Evolutionary conservation across 306 rosid species (phyloP).

Genomic region (Prunus armeniaca): DNA sequence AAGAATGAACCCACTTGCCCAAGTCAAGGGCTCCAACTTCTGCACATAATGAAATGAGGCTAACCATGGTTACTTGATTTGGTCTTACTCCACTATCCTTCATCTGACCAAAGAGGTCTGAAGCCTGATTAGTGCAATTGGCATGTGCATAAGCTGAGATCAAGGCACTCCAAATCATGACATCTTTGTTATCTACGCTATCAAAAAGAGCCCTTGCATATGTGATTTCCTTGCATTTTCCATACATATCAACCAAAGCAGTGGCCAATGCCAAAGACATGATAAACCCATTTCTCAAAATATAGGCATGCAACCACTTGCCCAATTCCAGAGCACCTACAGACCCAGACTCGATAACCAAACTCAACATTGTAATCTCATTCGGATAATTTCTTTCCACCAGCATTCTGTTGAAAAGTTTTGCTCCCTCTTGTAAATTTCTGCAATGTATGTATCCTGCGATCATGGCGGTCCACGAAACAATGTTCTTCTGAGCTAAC

Average conservation of each 20-base stretch:
- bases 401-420: conserved; percentile 40
- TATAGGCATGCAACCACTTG: conserved; percentile 49
- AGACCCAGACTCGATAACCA: conserved; percentile 49
- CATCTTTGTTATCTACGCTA: conserved; percentile 35
- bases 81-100: conserved; percentile 40
- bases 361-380: conserved; percentile 56
- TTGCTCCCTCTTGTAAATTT: conserved; percentile 31
- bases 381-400: conserved; percentile 44
- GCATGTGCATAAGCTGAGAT: conserved; percentile 51
- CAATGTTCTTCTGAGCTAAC: conserved; percentile 32
- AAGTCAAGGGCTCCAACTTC: conserved; percentile 59
- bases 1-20: conserved; percentile 71
- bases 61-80: conserved; percentile 51
- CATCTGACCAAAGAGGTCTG: conserved; percentile 42
- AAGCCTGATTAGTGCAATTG: conserved; percentile 37
- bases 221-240: conserved; percentile 47
- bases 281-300: conserved; percentile 43
- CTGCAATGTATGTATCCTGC: conserved; percentile 39
- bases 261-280: conserved; percentile 51
- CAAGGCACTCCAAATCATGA: conserved; percentile 60
- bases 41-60: conserved; percentile 48
- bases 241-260: conserved; percentile 71
- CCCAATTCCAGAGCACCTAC: conserved; percentile 43
- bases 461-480: conserved; percentile 57
- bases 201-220: conserved; percentile 51